Evolutionary conservation across 192 early-diverging fungal genomes (phyloP).

Genomic region (Umbelopsis sp.): DNA sequence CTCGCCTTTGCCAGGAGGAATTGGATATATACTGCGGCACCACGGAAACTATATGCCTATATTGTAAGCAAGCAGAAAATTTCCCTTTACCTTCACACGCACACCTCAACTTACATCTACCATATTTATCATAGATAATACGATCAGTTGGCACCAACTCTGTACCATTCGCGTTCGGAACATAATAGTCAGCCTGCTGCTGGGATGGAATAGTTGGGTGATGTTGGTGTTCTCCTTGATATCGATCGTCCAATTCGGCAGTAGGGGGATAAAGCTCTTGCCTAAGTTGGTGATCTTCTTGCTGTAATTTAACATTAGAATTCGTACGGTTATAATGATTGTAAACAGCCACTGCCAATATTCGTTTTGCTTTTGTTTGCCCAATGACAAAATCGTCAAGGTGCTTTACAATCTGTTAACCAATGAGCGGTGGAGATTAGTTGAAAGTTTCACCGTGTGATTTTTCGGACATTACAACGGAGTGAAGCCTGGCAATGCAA

Average conservation of each 20-base stretch:
- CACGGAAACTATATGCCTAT: neutral
- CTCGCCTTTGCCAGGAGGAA: constrained; percentile 17
- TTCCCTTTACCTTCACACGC: neutral
- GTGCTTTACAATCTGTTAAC: constrained; percentile 66
- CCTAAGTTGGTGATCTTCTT: constrained; percentile 34
- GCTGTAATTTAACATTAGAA: constrained; percentile 61
- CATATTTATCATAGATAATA: constrained; percentile 12
- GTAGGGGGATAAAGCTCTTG: constrained; percentile 4
- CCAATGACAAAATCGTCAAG: constrained; percentile 88
- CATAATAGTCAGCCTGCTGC: constrained; percentile 15
- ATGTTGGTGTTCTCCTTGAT: constrained; percentile 25
- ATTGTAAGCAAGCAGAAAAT: neutral
- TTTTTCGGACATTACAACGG: constrained; percentile 6
- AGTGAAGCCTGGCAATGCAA: neutral
- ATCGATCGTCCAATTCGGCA: constrained; percentile 17
- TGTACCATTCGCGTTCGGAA: constrained; percentile 7
- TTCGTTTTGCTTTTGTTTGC: constrained; percentile 82
- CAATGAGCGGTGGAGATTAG: constrained; percentile 15
- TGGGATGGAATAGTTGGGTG: constrained; percentile 6
- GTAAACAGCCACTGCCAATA: constrained; percentile 81
- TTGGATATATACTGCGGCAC: constrained; percentile 9
- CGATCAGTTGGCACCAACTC: constrained; percentile 2
- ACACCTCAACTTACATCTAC: neutral
- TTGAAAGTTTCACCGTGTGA: constrained; percentile 2
- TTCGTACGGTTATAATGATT: constrained; percentile 82